phyloP scores from a whole-genome alignment of 306 rosid genomes.

The Citrullus amarus region DNA sequence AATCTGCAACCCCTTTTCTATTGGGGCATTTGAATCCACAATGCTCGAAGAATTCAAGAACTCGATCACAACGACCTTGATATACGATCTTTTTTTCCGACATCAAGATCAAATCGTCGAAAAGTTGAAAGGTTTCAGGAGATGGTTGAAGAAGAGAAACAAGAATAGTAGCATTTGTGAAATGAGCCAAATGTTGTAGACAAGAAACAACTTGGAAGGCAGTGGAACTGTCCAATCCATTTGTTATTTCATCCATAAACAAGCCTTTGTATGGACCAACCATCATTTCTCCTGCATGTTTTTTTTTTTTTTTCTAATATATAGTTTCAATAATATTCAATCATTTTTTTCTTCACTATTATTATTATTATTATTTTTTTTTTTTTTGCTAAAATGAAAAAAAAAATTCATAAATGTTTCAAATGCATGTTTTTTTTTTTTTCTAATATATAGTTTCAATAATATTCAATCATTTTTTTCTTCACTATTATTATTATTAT shows the following conservation, averaged over 20 bases:
- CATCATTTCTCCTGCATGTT: conserved; percentile 31
- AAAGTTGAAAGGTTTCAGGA: conserved; percentile 36
- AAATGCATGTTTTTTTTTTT: neutral
- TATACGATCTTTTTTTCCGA: conserved; percentile 28
- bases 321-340: neutral
- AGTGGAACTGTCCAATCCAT: conserved; percentile 38
- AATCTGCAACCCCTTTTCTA: conserved; percentile 38
- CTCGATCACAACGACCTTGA: conserved; percentile 36
- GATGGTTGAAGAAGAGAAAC: conserved; percentile 49
- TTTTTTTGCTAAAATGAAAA: no score
- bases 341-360: neutral
- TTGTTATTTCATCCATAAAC: conserved; percentile 40
- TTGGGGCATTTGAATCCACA: conserved; percentile 41
- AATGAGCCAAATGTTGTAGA: conserved; percentile 26
- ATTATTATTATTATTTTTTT: no score
- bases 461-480: neutral
- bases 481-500: no score
- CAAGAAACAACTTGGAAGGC: conserved; percentile 28
- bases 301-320: neutral
- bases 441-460: no score
- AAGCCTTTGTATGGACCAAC: conserved; percentile 29
- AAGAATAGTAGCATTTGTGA: conserved; percentile 23
- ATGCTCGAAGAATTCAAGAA: conserved; percentile 25
- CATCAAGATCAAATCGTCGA: conserved; percentile 37
- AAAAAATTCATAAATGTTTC: no score